Percentiles rank a stretch among this genome's conserved stretches.
Conservation (phyloP, 345 rosid genomes). For the Bruguiera parviflora region DNA sequence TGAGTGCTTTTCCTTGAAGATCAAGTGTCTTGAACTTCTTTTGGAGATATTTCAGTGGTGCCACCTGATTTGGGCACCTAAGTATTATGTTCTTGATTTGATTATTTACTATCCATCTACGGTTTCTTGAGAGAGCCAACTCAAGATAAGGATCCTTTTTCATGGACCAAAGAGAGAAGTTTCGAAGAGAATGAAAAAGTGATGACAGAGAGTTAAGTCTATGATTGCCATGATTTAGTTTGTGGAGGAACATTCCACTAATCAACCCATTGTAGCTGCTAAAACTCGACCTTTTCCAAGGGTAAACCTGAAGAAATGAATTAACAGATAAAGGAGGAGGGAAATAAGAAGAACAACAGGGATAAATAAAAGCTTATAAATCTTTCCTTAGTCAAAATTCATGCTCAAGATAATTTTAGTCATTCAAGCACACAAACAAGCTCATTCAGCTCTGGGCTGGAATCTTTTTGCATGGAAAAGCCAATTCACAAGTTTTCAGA, state of each 20-base stretch:
- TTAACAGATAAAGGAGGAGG: too few species aligned
- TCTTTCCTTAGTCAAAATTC: too few species aligned
- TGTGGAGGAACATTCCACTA: slow-evolving; percentile 8
- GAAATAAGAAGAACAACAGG: too few species aligned
- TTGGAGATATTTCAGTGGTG: slow-evolving; percentile 57
- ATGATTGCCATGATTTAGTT: background rate
- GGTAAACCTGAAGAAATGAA: too few species aligned
- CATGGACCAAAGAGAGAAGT: slow-evolving; percentile 84
- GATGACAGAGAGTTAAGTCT: background rate
- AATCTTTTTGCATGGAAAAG: too few species aligned
- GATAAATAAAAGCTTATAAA: too few species aligned
- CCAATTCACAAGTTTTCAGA: too few species aligned
- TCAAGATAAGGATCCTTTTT: slow-evolving; percentile 90
- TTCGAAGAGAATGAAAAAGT: slow-evolving; percentile 20
- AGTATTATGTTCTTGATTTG: slow-evolving; percentile 80
- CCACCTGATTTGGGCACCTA: slow-evolving; percentile 61
- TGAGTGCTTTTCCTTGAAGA: slow-evolving; percentile 87
- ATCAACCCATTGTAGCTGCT: background rate
- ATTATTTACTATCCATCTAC: slow-evolving; percentile 83
- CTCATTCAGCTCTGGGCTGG: too few species aligned
- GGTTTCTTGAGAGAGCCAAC: slow-evolving; percentile 72
- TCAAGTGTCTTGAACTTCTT: slow-evolving; percentile 92
- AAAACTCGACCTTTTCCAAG: too few species aligned
- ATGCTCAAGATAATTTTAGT: too few species aligned
- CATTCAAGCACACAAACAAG: too few species aligned